Evolutionary conservation across 257 asterid species (phyloP).

Genomic region (Scutellaria baicalensis): DNA sequence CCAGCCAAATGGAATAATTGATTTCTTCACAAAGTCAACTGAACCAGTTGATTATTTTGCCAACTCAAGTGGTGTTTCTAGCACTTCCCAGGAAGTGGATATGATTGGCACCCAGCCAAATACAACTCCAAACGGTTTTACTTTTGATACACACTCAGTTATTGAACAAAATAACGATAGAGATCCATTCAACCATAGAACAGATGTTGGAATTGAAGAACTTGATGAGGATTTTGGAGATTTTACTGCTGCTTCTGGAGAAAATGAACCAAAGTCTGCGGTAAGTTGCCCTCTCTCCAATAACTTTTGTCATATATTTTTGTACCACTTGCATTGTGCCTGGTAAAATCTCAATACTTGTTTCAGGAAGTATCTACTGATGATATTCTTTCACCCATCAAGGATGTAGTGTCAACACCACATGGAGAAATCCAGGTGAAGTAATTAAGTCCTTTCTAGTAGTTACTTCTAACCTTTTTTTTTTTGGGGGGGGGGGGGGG

Average conservation of each 20-base stretch:
- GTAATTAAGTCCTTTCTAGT: conserved; percentile 2
- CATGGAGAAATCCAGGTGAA: conserved; percentile 26
- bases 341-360: conserved; percentile 6
- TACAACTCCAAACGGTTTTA: conserved; percentile 21
- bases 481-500: not conserved
- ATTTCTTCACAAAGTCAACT: conserved; percentile 24
- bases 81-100: conserved; percentile 26
- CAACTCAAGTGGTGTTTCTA: conserved; percentile 27
- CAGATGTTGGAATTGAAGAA: conserved; percentile 29
- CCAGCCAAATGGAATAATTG: conserved; percentile 15
- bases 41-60: conserved; percentile 35
- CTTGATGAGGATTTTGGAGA: conserved; percentile 63
- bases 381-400: conserved; percentile 12
- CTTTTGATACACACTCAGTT: conserved; percentile 19
- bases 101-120: conserved; percentile 28
- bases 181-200: conserved; percentile 15
- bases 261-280: conserved; percentile 31
- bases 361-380: conserved; percentile 27
- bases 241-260: conserved; percentile 47
- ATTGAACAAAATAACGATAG: conserved; percentile 21
- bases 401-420: conserved; percentile 8
- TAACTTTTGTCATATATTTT: not conserved
- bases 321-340: not conserved
- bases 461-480: not conserved
- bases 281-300: conserved; percentile 24